These are phyloP conservation scores for Jasminum sambac DNA, from an alignment of 257 asterid species.

Conservation along the genomic window DNA sequence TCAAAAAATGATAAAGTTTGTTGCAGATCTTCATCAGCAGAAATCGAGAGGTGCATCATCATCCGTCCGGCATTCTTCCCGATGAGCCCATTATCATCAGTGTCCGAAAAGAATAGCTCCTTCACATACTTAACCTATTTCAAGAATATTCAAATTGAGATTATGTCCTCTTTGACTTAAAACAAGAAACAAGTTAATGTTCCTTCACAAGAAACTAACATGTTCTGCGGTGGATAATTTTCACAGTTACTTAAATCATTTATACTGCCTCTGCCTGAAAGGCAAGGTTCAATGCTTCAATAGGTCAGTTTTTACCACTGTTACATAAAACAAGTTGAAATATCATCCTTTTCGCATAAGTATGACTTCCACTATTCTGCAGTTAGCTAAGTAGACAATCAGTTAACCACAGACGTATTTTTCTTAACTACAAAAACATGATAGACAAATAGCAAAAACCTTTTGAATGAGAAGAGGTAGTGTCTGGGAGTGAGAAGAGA, in stretches of 20 bases:
- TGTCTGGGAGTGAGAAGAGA: constrained; percentile 45
- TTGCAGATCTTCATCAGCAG: constrained; percentile 86
- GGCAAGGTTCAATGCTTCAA: constrained; percentile 1
- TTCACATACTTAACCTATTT: constrained; percentile 83
- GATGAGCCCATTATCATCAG: constrained; percentile 46
- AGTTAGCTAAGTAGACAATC: not conserved
- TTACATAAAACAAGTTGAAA: constrained; percentile 17
- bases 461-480: constrained; percentile 64
- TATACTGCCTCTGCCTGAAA: not conserved
- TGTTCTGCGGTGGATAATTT: not conserved
- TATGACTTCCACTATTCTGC: constrained; percentile 18
- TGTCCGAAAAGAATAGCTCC: constrained; percentile 73
- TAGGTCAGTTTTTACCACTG: constrained; percentile 6
- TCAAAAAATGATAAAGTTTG: constrained; percentile 89
- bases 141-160: constrained; percentile 26
- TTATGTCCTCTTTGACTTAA: not conserved
- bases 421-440: not conserved
- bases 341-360: constrained; percentile 4
- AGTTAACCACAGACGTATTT: not conserved
- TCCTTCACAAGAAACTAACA: not conserved
- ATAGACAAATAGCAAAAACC: constrained; percentile 38
- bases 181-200: not conserved
- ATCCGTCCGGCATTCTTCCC: constrained; percentile 74
- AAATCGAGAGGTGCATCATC: constrained; percentile 77
- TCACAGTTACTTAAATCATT: not conserved